These are phyloP conservation scores for Sicyos baderoa DNA, from an alignment of 306 rosid genomes.

Conservation along the genomic window DNA sequence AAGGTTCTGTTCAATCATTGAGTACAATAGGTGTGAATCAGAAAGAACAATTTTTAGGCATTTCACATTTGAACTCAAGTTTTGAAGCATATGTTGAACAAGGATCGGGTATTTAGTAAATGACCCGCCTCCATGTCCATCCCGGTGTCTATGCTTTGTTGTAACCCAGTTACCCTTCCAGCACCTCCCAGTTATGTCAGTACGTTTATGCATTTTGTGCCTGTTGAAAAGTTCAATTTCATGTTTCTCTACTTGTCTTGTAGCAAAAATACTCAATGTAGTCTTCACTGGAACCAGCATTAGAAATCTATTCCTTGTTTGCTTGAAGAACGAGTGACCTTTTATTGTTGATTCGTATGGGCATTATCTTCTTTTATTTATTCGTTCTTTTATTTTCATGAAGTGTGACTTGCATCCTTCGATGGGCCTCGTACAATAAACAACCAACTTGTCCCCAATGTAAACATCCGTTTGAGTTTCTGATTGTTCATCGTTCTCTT, in stretches of 20 bases:
- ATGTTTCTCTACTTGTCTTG: not conserved
- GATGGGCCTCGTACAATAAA: slow-evolving; percentile 67
- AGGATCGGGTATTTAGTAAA: not conserved
- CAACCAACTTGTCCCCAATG: slow-evolving; percentile 85
- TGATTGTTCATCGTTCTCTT: slow-evolving; percentile 79
- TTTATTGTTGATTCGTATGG: not conserved
- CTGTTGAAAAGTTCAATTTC: not conserved
- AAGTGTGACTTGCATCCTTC: slow-evolving; percentile 88
- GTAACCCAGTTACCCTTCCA: not conserved
- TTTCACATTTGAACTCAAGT: not conserved
- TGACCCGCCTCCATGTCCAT: not conserved
- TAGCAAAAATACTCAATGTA: not conserved
- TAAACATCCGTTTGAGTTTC: slow-evolving; percentile 71
- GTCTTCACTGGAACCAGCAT: not conserved
- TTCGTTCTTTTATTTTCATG: slow-evolving; percentile 21
- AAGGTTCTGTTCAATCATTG: not conserved
- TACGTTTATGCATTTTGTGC: not conserved
- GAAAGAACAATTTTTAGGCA: not conserved
- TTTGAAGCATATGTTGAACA: not conserved
- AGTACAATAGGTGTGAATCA: not conserved
- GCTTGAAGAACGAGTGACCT: not conserved
- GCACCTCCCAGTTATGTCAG: not conserved
- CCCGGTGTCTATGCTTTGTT: not conserved
- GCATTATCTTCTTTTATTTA: slow-evolving; percentile 1
- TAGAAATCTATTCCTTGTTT: not conserved